Evolutionary conservation across 441 rosid genomes (phyloP).

Genomic region (Adansonia gregorii): DNA sequence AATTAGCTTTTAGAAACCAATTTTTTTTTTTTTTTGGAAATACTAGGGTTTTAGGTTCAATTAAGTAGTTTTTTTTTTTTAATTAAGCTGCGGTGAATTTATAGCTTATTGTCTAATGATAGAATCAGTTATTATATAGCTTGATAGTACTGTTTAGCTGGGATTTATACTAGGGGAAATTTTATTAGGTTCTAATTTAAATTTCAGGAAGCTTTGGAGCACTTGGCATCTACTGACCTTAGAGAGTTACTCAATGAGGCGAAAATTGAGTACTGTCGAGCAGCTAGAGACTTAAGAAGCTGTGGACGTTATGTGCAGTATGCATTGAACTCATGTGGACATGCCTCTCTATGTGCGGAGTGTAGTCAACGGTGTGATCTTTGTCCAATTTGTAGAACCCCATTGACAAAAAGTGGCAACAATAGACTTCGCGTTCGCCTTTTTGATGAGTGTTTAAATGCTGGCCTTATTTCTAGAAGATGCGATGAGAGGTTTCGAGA

Average conservation of each 20-base stretch:
- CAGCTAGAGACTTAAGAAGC: constrained; percentile 84
- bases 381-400: constrained; percentile 84
- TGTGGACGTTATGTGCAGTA: constrained; percentile 75
- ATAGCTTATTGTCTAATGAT: background rate
- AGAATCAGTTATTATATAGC: background rate
- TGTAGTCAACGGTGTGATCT: constrained; percentile 77
- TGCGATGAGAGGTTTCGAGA: constrained; percentile 64
- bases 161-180: constrained; percentile 8
- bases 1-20: background rate
- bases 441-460: constrained; percentile 73
- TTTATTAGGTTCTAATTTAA: constrained; percentile 25
- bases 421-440: constrained; percentile 59
- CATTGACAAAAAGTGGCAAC: constrained; percentile 49
- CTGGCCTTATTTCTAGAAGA: constrained; percentile 69
- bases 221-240: constrained; percentile 74
- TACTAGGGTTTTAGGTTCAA: constrained; percentile 30
- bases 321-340: constrained; percentile 76
- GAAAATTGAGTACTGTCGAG: constrained; percentile 84
- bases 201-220: constrained; percentile 85
- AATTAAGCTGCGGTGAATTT: background rate
- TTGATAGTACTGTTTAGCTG: constrained; percentile 12
- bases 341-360: constrained; percentile 88
- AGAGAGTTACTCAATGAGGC: constrained; percentile 80
- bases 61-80: background rate
- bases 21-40: background rate